Percentiles rank a stretch among this genome's conserved stretches.
Evolutionary conservation across 2,329 filamentous ascomycete species (phyloP).

Genomic region (Exophiala xenobiotica): DNA sequence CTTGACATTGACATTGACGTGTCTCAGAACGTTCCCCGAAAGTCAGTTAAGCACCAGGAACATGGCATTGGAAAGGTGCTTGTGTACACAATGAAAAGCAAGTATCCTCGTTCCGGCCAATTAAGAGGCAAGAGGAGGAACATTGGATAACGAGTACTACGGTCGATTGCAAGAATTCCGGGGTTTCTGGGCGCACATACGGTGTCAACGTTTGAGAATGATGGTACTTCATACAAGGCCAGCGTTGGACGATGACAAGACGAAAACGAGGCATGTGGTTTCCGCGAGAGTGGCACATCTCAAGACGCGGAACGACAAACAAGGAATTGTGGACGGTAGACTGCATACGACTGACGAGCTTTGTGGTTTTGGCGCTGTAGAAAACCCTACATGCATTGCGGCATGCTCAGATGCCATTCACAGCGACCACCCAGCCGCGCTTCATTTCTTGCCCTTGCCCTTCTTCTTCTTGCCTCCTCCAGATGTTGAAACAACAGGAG

Average conservation of each 20-base stretch:
- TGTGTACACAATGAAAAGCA: too few species aligned
- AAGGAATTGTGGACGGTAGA: too few species aligned
- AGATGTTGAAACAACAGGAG: constrained; percentile 34
- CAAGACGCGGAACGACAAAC: background rate
- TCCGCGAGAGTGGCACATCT: background rate
- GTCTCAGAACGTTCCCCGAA: background rate
- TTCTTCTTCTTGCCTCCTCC: constrained; percentile 51
- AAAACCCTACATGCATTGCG: too few species aligned
- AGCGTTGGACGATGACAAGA: background rate
- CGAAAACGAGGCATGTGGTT: background rate
- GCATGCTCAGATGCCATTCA: too few species aligned
- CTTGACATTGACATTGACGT: background rate
- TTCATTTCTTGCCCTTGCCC: constrained; percentile 49
- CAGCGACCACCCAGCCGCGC: background rate
- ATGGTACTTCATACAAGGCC: background rate
- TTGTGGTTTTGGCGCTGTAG: too few species aligned
- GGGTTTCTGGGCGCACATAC: background rate
- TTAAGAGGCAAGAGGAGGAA: too few species aligned
- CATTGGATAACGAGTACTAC: too few species aligned
- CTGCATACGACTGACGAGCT: too few species aligned
- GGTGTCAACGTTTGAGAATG: background rate
- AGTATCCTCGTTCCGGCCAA: too few species aligned
- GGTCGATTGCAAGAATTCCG: background rate
- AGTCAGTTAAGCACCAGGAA: background rate
- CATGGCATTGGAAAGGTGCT: too few species aligned